Conservation (phyloP, 257 asterid genomes). For the Jacaranda copaia region DNA sequence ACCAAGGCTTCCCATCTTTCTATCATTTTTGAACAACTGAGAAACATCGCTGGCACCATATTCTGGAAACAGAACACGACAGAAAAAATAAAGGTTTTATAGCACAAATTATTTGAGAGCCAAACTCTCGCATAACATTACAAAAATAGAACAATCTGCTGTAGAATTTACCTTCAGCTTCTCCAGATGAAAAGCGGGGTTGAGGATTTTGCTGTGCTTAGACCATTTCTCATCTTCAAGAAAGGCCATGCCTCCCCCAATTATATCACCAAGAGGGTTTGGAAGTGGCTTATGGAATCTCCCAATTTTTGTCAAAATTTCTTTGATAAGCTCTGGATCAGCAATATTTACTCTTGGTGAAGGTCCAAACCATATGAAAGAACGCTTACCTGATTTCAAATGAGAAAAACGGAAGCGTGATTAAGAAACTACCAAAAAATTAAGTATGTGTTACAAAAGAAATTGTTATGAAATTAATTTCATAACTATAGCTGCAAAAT, state of each 20-base stretch:
- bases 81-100: background rate
- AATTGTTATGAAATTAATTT: too few relatives aligned
- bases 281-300: constrained; percentile 37
- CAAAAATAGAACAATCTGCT: too few relatives aligned
- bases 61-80: background rate
- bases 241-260: constrained; percentile 40
- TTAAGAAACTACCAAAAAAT: too few relatives aligned
- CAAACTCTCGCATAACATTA: too few relatives aligned
- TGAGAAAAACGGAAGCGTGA: too few relatives aligned
- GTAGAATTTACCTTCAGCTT: constrained; percentile 37
- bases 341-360: too few relatives aligned
- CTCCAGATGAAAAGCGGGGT: constrained; percentile 40
- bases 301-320: constrained; percentile 26
- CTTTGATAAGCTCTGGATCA: constrained; percentile 25
- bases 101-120: background rate
- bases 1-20: constrained; percentile 38
- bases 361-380: too few relatives aligned
- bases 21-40: constrained; percentile 42
- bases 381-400: too few relatives aligned
- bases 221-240: constrained; percentile 44
- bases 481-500: too few relatives aligned
- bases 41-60: constrained; percentile 31
- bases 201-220: constrained; percentile 39
- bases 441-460: too few relatives aligned
- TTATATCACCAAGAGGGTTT: constrained; percentile 26